These are phyloP conservation scores for Seminavis robusta DNA, from an alignment of 108 stramenopile species.

Conservation along the genomic window DNA sequence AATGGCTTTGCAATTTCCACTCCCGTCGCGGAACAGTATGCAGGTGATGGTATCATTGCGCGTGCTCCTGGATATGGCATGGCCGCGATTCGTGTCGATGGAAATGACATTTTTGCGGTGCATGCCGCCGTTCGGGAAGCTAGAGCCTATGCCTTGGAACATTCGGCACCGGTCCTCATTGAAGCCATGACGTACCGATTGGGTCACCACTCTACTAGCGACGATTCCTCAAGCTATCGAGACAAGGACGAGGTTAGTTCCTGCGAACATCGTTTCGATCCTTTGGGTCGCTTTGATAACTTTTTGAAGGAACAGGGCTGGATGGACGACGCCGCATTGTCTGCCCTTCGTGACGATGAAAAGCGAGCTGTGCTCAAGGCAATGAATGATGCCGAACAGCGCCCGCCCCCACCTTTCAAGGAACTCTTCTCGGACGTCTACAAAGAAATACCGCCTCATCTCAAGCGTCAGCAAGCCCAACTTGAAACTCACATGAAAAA, in stretches of 20 bases:
- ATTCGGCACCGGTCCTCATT: slow-evolving; percentile 87
- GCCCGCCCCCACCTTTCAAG: slow-evolving; percentile 62
- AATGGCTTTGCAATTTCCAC: slow-evolving; percentile 99
- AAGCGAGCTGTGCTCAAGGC: slow-evolving; percentile 77
- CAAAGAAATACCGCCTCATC: slow-evolving; percentile 80
- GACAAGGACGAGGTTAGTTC: slow-evolving; percentile 68
- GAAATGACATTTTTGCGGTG: slow-evolving; percentile 95
- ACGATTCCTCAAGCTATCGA: slow-evolving; percentile 93
- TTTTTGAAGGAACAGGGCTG: slow-evolving; percentile 72
- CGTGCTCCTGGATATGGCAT: slow-evolving; percentile 95
- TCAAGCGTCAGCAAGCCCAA: slow-evolving; percentile 77
- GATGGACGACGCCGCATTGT: slow-evolving; percentile 62
- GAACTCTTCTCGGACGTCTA: slow-evolving; percentile 95
- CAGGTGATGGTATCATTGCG: slow-evolving; percentile 94
- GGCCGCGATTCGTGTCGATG: slow-evolving; percentile 96
- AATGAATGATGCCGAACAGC: slow-evolving; percentile 85
- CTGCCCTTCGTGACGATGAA: slow-evolving; percentile 63
- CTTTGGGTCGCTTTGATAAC: slow-evolving; percentile 64
- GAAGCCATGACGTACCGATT: slow-evolving; percentile 98
- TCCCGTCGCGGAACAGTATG: slow-evolving; percentile 90
- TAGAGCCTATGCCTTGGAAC: slow-evolving; percentile 57
- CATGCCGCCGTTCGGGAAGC: slow-evolving; percentile 85
- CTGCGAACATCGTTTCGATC: slow-evolving; percentile 65
- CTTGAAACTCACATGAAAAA: slow-evolving; percentile 66
- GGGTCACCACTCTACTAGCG: slow-evolving; percentile 97